phyloP scores from a whole-genome alignment of 1,284 basidiomycete species.

The Afroboletus lepidellus region DNA sequence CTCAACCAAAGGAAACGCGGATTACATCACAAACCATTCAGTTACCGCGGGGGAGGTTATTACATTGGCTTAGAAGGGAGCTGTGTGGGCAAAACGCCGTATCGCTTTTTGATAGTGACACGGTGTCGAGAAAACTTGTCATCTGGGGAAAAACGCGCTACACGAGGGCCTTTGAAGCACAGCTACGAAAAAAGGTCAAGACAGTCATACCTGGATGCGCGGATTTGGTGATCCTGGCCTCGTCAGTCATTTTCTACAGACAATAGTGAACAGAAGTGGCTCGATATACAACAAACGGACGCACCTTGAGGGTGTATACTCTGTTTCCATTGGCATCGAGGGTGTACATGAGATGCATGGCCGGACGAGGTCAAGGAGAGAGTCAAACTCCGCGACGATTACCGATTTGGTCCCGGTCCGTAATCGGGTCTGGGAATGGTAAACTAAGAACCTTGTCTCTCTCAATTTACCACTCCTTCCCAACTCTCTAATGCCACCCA shows the following conservation, averaged over 20 bases:
- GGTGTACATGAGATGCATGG: constrained; percentile 95
- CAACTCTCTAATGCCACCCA: constrained; percentile 32
- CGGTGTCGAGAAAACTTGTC: constrained; percentile 97
- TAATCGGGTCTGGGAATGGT: neutral
- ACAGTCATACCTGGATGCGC: constrained; percentile 80
- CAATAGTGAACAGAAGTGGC: constrained; percentile 6
- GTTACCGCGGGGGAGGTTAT: neutral
- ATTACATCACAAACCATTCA: neutral
- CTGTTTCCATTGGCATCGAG: constrained; percentile 78
- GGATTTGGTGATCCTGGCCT: constrained; percentile 84
- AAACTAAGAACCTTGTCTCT: neutral
- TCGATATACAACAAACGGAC: constrained; percentile 13
- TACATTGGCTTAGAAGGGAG: constrained; percentile 75
- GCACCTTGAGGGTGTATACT: constrained; percentile 86
- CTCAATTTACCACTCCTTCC: neutral
- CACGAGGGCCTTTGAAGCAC: constrained; percentile 7
- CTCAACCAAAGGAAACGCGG: neutral
- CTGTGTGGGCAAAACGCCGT: constrained; percentile 83
- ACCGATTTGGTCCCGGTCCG: too few relatives aligned
- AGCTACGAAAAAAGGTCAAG: neutral
- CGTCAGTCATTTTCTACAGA: constrained; percentile 75
- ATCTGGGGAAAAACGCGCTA: constrained; percentile 94
- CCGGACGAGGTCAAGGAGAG: constrained; percentile 12
- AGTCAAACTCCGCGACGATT: constrained; percentile 20
- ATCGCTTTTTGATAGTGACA: constrained; percentile 92